Evolutionary conservation across 2,329 filamentous ascomycete species (phyloP).

Genomic region (Fusarium annulatum): DNA sequence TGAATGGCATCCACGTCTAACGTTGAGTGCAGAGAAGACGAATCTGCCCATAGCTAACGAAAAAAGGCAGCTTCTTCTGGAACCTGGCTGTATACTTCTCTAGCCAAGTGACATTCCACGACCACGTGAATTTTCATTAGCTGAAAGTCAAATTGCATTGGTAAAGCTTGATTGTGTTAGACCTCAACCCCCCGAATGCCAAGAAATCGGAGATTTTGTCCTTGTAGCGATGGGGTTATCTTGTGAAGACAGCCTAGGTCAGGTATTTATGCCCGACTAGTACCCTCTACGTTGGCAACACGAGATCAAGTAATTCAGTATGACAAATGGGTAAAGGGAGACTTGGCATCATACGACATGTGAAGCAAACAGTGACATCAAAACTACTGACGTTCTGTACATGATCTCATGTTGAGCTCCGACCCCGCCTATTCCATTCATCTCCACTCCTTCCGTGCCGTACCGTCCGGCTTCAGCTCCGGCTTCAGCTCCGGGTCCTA

Average conservation of each 20-base stretch:
- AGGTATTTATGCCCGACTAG: neutral
- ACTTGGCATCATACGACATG: neutral
- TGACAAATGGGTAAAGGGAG: neutral
- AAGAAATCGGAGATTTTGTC: neutral
- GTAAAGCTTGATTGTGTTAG: neutral
- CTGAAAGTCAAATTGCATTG: neutral
- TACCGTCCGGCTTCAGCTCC: conserved; percentile 2
- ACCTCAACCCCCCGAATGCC: neutral
- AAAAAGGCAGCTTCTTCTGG: neutral
- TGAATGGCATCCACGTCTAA: neutral
- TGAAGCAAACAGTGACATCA: neutral
- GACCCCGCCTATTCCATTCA: neutral
- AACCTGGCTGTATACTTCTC: neutral
- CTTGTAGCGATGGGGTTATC: neutral
- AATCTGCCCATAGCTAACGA: neutral
- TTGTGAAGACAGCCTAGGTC: neutral
- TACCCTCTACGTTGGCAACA: neutral
- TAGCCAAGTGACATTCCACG: neutral
- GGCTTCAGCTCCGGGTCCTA: neutral
- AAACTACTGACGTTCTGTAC: neutral
- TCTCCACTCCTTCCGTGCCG: neutral
- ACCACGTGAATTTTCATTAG: neutral
- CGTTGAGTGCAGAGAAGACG: neutral
- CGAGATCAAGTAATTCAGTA: neutral
- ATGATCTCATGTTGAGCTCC: conserved; percentile 4